Percentiles rank a stretch among this genome's conserved stretches.
These are phyloP conservation scores for Pilatotrama ljubarskyi DNA, from an alignment of 768 basidiomycete genomes.

Conservation along the genomic window DNA sequence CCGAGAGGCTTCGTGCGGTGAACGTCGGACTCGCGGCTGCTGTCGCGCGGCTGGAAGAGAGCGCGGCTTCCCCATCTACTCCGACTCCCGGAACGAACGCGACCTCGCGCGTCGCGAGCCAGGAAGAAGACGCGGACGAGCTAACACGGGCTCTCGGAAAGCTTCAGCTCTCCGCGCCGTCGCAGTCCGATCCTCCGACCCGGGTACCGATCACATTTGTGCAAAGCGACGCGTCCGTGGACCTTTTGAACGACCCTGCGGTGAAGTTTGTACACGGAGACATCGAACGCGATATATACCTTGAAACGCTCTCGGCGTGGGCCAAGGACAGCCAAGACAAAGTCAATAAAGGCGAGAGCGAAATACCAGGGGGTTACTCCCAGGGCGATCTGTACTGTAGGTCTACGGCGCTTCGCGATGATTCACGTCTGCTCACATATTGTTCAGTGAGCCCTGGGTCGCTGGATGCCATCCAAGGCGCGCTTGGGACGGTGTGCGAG, in stretches of 20 bases:
- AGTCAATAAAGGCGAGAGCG: constrained; percentile 60
- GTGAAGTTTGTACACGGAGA: constrained; percentile 77
- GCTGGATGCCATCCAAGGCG: constrained; percentile 75
- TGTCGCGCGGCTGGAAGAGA: constrained; percentile 65
- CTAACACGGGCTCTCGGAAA: constrained; percentile 46
- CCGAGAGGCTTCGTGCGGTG: constrained; percentile 85
- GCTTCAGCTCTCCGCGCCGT: constrained; percentile 21
- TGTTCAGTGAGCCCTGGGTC: constrained; percentile 74
- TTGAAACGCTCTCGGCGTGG: constrained; percentile 63
- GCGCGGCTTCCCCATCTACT: not conserved
- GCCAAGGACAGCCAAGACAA: constrained; percentile 58
- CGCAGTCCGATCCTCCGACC: not conserved
- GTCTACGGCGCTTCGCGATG: constrained; percentile 28
- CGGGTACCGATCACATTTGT: constrained; percentile 44
- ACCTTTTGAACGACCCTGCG: constrained; percentile 60
- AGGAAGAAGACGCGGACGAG: constrained; percentile 34
- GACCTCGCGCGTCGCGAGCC: not conserved
- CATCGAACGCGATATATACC: constrained; percentile 63
- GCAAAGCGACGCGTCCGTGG: constrained; percentile 52
- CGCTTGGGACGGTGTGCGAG: constrained; percentile 82
- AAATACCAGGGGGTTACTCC: constrained; percentile 70
- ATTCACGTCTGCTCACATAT: not conserved
- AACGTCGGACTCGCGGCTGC: constrained; percentile 81
- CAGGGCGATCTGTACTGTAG: constrained; percentile 85
- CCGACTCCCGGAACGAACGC: not conserved